Base-by-base conservation (phyloP, 2,329 filamentous ascomycete genomes). In the Calcarisporium arbuscula region DNA sequence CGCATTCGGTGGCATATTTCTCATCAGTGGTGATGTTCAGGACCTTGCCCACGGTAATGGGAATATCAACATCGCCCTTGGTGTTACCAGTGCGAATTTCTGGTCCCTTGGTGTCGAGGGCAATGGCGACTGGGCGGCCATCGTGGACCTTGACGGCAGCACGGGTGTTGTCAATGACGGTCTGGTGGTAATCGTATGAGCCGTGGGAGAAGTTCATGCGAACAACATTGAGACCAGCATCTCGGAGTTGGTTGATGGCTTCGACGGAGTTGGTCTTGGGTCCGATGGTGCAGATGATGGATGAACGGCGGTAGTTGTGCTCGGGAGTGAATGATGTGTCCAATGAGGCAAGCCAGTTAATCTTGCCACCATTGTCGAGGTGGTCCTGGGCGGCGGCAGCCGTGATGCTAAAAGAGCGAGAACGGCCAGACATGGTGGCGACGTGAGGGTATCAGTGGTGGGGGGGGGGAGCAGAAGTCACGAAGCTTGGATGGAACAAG, bases 211-310 rank as follows among this genome's bases (percentile, higher is more conserved):
- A 96, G 83, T 98, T 98, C 92, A 98, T 98, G 70, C 92, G 90
- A 51, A 96, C 92, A 50, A 98, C 88, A 68, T 96, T 96, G 56
- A 96, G 82, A 67, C 92, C 92, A 48, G 82, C 83, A 58, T 74
- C 77, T 63, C 90, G 86, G 54, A 98, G 85, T 62, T 81, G 77
- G 69, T 96, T 96, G 71, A 98, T 94, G 66, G 88, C 89, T 72
- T 95, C 85, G 39, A 89, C 82, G 23, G 87, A 94, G 76, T 98
- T 98, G 53, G 92, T 98, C 82, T 96, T 98, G 60, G 92, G 92
- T 44, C 92, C 92, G 61, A 98, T 96, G 54, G 92, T 96, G 72
- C 90, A 88, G 67, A 98, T 95, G 71, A 98, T 98, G 58, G 89
- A 95, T 45, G 90, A 95, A 51, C 92, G 83, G 57, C 92, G 87